Percentiles rank a stretch among this genome's conserved stretches.
These are phyloP conservation scores for Brassica rapa DNA, from an alignment of 345 rosid genomes.

Conservation along the genomic window DNA sequence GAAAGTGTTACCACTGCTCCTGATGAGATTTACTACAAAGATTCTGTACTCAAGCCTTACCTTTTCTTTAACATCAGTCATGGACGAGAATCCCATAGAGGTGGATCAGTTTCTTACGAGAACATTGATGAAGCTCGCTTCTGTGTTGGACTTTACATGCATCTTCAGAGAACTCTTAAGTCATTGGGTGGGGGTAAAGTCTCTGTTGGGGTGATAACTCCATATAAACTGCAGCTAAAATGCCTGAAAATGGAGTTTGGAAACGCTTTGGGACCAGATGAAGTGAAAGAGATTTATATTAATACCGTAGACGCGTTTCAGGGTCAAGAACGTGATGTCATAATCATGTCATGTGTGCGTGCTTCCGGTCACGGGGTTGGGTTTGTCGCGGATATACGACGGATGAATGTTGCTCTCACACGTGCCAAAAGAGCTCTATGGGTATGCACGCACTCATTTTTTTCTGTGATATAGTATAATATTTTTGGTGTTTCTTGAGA, in stretches of 20 bases:
- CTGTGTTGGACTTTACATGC: conserved; percentile 85
- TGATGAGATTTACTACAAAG: conserved; percentile 85
- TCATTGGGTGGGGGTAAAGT: conserved; percentile 70
- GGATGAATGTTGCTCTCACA: conserved; percentile 99
- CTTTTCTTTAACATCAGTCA: conserved; percentile 79
- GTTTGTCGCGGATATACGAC: conserved; percentile 92
- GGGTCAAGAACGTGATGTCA: conserved; percentile 99
- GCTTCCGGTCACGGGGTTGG: conserved; percentile 96
- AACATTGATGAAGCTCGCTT: conserved; percentile 91
- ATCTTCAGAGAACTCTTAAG: conserved; percentile 78
- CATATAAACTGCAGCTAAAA: conserved; percentile 94
- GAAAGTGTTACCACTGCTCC: conserved; percentile 77
- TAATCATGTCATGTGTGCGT: conserved; percentile 99
- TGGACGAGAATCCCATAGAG: conserved; percentile 95
- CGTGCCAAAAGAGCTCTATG: conserved; percentile 67
- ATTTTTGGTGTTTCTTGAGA: conserved; percentile 5
- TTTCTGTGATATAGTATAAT: background rate
- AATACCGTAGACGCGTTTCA: conserved; percentile 99
- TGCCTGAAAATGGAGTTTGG: conserved; percentile 88
- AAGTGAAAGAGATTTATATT: conserved; percentile 89
- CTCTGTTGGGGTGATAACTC: conserved; percentile 92
- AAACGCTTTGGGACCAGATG: conserved; percentile 75
- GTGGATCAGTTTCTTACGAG: conserved; percentile 96
- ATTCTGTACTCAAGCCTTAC: conserved; percentile 85
- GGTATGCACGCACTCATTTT: conserved; percentile 43